Evolutionary conservation across 164 flowering plant genomes (phyloP).

Genomic region (Brasenia schreberi): DNA sequence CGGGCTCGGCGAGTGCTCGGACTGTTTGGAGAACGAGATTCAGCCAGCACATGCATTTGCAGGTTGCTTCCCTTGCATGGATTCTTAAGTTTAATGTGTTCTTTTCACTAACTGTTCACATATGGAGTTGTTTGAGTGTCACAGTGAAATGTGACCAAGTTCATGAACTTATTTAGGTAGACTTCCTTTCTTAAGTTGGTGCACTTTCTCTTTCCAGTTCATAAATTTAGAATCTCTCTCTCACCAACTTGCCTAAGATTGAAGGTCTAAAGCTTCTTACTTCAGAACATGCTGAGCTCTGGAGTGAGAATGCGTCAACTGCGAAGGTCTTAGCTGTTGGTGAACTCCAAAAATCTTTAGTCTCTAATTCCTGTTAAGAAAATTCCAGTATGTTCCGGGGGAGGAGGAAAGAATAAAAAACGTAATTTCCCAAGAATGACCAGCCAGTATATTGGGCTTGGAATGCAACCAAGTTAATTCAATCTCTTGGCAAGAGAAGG

Average conservation of each 20-base stretch:
- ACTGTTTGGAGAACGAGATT: constrained; percentile 37
- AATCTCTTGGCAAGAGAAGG: too few relatives aligned
- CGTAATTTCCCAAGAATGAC: too few relatives aligned
- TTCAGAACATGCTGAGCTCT: too few relatives aligned
- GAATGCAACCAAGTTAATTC: too few relatives aligned
- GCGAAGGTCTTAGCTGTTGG: too few relatives aligned
- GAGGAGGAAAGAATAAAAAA: too few relatives aligned
- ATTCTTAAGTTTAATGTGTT: neutral
- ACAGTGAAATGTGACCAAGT: neutral
- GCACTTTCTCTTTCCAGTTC: neutral
- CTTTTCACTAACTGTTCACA: neutral
- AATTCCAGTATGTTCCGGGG: too few relatives aligned
- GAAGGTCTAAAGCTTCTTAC: neutral
- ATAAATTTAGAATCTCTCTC: neutral
- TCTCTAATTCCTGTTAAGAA: too few relatives aligned
- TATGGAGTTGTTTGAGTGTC: neutral
- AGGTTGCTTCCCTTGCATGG: constrained; percentile 25
- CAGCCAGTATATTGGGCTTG: too few relatives aligned
- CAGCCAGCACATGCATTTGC: constrained; percentile 42
- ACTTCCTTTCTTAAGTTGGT: neutral
- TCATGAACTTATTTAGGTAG: neutral
- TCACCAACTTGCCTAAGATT: neutral
- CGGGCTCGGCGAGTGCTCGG: constrained; percentile 63
- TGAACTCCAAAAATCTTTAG: too few relatives aligned
- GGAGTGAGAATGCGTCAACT: too few relatives aligned